phyloP scores from a whole-genome alignment of 2,329 filamentous ascomycete genomes.

The Nigrograna mackinnonii region DNA sequence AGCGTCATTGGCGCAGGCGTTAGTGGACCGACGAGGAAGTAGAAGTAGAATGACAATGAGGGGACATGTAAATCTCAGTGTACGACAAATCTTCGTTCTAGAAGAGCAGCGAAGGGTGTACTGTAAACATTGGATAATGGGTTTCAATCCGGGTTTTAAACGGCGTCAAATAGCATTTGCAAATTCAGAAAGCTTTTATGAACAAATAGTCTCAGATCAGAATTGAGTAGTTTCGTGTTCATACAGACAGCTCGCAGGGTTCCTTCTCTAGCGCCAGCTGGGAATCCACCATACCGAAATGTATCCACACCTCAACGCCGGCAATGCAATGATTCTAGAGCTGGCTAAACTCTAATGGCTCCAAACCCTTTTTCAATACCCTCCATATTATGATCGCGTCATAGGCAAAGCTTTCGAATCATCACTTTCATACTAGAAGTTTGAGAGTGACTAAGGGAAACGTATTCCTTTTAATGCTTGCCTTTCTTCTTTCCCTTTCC shows the following conservation, averaged over 20 bases:
- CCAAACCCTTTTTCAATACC: background rate
- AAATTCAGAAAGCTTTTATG: slow-evolving; percentile 12
- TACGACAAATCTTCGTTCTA: slow-evolving; percentile 21
- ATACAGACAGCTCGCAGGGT: slow-evolving; percentile 1
- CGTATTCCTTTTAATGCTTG: slow-evolving; percentile 61
- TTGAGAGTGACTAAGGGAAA: no score
- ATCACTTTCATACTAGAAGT: no score
- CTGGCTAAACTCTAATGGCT: background rate
- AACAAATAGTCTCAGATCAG: background rate
- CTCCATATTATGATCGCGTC: no score
- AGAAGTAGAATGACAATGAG: slow-evolving; percentile 7
- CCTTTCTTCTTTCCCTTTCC: slow-evolving; percentile 68
- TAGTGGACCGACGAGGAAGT: slow-evolving; percentile 60
- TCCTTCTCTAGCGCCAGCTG: background rate
- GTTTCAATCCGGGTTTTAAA: slow-evolving; percentile 24
- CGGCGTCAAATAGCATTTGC: slow-evolving; percentile 37
- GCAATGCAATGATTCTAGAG: slow-evolving; percentile 22
- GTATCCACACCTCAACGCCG: slow-evolving; percentile 21
- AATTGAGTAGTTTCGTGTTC: slow-evolving; percentile 8
- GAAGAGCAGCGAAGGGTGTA: background rate
- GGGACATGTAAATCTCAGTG: slow-evolving; percentile 32
- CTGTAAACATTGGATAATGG: no score
- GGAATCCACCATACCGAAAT: background rate
- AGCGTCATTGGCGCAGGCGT: slow-evolving; percentile 97
- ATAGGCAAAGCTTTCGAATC: background rate